Base-by-base conservation (phyloP, 805 yeast genomes). In the Dipodascopsis uninucleata region DNA sequence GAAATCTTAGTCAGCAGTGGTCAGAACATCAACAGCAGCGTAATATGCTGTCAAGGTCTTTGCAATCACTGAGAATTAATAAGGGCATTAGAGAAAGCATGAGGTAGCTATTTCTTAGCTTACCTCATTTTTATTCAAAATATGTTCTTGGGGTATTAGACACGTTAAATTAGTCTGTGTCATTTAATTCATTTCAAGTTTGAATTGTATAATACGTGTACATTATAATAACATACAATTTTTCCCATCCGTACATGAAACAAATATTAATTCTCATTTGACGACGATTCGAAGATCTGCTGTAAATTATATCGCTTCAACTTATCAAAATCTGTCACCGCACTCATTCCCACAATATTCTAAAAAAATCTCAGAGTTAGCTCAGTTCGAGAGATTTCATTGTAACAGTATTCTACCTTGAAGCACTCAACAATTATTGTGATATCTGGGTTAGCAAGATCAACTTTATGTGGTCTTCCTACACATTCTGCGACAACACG, bases 341-440 rank as follows among this genome's bases (percentile, higher is more conserved):
- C 90, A 53, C 93, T 73, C 77, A 86, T 79, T 5, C 98, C 98
- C 26, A 93, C 75, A 50, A 85, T 84, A 52, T 78, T 83, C 68
- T 51, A 28, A 17, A n/a, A 12, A 20, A 21, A 22, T n/a, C 14
- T n/a, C n/a, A n/a, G n/a, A n/a, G 33, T 28, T 20, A 49, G 39
- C 22, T n/a, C n/a, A n/a, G n/a, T n/a, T n/a, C n/a, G n/a, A 9
- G 10, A 17, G 16, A 36, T 31, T 20, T 21, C 14, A 31, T 29
- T 3, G 12, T 7, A 20, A 6, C 8, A 8, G 24, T 29, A 18
- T 28, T 45, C 2, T 28, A 56, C 56, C 49, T 89, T 90, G 67
- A 82, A 90, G 61, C 96, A 85, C 62, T 87, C 96, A 2, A 93
- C 83, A 41, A 90, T 61, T 37, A 93, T 76, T 56, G 93, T 68